Conservation (phyloP, 2,329 filamentous ascomycete genomes). For the Colletotrichum falcatum region DNA sequence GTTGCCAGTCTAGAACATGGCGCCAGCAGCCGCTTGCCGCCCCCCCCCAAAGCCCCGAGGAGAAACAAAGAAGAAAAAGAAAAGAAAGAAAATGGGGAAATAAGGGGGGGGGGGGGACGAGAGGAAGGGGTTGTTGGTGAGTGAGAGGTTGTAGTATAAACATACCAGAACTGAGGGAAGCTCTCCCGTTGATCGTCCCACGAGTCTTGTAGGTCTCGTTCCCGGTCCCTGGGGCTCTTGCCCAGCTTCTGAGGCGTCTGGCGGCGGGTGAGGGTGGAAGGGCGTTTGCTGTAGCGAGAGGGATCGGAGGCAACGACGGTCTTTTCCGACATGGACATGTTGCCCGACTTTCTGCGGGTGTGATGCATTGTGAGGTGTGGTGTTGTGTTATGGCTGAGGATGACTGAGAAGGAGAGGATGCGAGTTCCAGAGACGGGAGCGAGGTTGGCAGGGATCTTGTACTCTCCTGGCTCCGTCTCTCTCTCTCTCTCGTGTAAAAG, state of each 20-base stretch:
- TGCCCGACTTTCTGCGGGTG: slow-evolving; percentile 67
- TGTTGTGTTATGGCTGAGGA: slow-evolving; percentile 31
- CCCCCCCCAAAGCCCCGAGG: slow-evolving; percentile 5
- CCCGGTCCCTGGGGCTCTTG: slow-evolving; percentile 63
- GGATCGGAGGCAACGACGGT: slow-evolving; percentile 59
- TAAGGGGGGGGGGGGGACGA: slow-evolving; percentile 18
- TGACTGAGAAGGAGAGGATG: slow-evolving; percentile 41
- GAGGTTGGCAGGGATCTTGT: slow-evolving; percentile 36
- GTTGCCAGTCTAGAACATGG: slow-evolving; percentile 26
- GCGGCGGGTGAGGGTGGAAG: slow-evolving; percentile 58
- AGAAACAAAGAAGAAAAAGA: neutral
- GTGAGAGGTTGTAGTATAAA: slow-evolving; percentile 44
- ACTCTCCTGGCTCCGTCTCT: slow-evolving; percentile 22
- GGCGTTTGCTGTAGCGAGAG: slow-evolving; percentile 59
- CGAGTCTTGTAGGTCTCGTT: slow-evolving; percentile 63
- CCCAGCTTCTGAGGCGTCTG: slow-evolving; percentile 63
- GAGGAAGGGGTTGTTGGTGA: slow-evolving; percentile 31
- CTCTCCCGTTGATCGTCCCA: slow-evolving; percentile 71
- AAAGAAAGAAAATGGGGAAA: slow-evolving; percentile 19
- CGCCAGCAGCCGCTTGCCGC: slow-evolving; percentile 23
- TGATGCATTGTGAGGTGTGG: slow-evolving; percentile 62
- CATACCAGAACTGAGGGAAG: slow-evolving; percentile 75
- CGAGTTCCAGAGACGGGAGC: slow-evolving; percentile 18
- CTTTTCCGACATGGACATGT: slow-evolving; percentile 67
- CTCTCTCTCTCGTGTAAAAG: slow-evolving; percentile 2